These are phyloP conservation scores for Phaeosphaeriaceae sp. DNA, from an alignment of 2,329 filamentous ascomycete genomes.

Conservation along the genomic window DNA sequence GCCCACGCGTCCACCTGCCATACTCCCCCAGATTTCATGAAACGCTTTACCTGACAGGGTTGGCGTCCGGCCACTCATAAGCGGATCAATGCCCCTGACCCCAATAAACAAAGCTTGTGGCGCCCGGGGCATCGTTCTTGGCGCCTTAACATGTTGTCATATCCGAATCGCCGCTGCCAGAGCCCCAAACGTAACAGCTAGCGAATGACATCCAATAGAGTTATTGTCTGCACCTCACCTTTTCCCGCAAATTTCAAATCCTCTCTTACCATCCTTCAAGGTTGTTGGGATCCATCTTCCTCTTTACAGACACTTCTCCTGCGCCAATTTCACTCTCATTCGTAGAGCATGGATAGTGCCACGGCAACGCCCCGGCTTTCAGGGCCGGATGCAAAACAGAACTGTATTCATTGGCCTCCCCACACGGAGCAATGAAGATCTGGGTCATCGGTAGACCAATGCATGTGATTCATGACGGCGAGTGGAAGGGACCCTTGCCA, in stretches of 20 bases:
- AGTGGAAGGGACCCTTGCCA: constrained; percentile 15
- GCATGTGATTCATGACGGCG: constrained; percentile 32
- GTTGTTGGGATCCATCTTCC: constrained; percentile 7
- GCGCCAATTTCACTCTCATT: constrained; percentile 28
- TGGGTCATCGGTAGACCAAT: constrained; percentile 11
- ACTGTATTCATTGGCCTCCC: constrained; percentile 15
- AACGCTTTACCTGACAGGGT: constrained; percentile 23
- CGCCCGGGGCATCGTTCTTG: constrained; percentile 28
- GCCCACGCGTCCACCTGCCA: constrained; percentile 12
- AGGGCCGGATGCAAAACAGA: constrained; percentile 13
- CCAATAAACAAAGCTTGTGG: constrained; percentile 25
- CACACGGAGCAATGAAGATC: constrained; percentile 23
- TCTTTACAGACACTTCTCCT: constrained; percentile 29
- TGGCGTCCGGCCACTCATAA: constrained; percentile 18
- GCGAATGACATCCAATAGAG: constrained; percentile 24
- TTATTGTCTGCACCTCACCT: constrained; percentile 7
- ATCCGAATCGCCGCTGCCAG: constrained; percentile 13
- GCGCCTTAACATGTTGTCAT: constrained; percentile 25
- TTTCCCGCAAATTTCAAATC: constrained; percentile 27
- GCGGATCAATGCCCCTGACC: constrained; percentile 26
- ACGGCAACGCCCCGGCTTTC: constrained; percentile 9
- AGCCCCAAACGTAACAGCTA: constrained; percentile 23
- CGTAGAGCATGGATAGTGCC: constrained; percentile 13
- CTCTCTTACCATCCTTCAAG: constrained; percentile 9
- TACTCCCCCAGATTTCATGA: constrained; percentile 32